These are phyloP conservation scores for Diversispora epigaea DNA, from an alignment of 192 early-diverging fungal genomes.

Conservation along the genomic window DNA sequence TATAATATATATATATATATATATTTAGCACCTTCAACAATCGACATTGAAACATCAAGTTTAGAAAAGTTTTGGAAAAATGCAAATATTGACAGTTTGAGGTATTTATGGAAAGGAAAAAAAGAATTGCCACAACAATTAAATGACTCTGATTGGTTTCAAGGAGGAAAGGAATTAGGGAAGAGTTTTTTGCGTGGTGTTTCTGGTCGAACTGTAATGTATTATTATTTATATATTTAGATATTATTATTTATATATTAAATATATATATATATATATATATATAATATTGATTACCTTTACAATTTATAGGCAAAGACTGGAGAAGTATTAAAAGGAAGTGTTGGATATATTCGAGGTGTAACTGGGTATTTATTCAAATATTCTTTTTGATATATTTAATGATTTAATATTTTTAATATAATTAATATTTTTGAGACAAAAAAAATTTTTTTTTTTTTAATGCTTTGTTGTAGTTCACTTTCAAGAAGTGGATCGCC, in stretches of 20 bases:
- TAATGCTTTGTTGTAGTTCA: slow-evolving; percentile 1
- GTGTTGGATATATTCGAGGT: slow-evolving; percentile 17
- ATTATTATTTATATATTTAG: not conserved
- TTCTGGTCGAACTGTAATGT: slow-evolving; percentile 18
- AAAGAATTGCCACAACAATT: slow-evolving; percentile 4
- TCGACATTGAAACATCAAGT: slow-evolving; percentile 31
- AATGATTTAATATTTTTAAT: not conserved
- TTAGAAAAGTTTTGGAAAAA: slow-evolving; percentile 41
- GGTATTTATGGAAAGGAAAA: slow-evolving; percentile 39
- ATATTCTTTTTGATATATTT: not conserved
- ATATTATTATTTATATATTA: not conserved
- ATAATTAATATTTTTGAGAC: not conserved
- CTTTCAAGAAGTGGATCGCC: not conserved
- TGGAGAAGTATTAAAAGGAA: slow-evolving; percentile 18
- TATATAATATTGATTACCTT: not conserved
- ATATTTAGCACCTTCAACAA: not conserved
- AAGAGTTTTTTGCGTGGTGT: slow-evolving; percentile 40
- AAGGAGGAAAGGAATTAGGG: slow-evolving; percentile 29
- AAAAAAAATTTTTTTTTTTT: not conserved
- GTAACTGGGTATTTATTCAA: slow-evolving; percentile 23
- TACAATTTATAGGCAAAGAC: slow-evolving; percentile 20
- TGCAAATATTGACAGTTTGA: slow-evolving; percentile 37
- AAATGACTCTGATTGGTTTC: not conserved
- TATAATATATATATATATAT: not conserved
- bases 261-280: not conserved